Evolutionary conservation across 1,284 basidiomycete species (phyloP), one percentile per base, ranked within the genome.

Genomic region (Sparassis latifolia): DNA sequence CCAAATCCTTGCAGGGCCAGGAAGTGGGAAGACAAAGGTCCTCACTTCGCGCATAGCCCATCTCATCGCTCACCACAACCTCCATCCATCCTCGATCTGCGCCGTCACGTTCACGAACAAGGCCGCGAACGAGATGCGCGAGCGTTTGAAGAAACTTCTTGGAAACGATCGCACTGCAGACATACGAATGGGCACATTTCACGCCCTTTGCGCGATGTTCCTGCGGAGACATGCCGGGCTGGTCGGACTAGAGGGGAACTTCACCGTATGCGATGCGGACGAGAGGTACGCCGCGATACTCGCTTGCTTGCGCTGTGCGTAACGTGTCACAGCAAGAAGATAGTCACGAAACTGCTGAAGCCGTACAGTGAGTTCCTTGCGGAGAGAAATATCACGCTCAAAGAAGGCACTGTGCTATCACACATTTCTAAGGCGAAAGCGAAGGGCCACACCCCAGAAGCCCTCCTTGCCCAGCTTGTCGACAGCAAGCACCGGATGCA

Each of bases 81-180:
- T 85, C 30, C 65, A 72, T 7, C 81, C 89, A 0, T 70, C 74
- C 3, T 73, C 82, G 43, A 87, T 92, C 68, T 87, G 84, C 55
- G 86, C 87, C 1, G 88, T 92, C 2, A 91, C 89, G 0, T 91
- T 90, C 65, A 90, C 88, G 4, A 93, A 93, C 72, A 93, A 94
- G 68, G 91, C 92, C 3, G 91, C 92, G 1, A 86, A 82, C 55
- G 92, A 96, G 70, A 94, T 96, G 92, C 78, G 80, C 53, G 75
- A 81, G 55, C 77, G 93, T 2, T 70, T 97, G 31, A 67, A 70
- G 28, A 78, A 76, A 52, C 70, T 95, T n/a, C 76, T 96, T 30
- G 92, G 92, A 2, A 74, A 78, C 42, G 67, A 78, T 28, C 64
- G 66, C 5, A 86, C 85, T 1, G 70, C 74, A 12, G 70, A 78